Conservation (phyloP, 768 basidiomycete species). For the Cytidiella melzeri region DNA sequence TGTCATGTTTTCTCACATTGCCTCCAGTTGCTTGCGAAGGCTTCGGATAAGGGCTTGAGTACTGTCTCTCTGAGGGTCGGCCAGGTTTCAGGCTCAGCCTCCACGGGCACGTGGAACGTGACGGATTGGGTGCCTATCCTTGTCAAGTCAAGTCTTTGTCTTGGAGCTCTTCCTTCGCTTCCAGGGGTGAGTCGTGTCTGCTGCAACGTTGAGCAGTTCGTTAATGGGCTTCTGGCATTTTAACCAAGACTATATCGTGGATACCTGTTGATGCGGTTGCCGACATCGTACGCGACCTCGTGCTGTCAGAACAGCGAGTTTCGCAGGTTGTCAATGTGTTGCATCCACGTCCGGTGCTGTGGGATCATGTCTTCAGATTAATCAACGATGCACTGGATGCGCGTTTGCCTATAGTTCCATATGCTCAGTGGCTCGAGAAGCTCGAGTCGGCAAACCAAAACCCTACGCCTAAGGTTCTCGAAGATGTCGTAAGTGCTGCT, state of each 20-base stretch:
- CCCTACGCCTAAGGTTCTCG: constrained; percentile 3
- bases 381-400: constrained; percentile 3
- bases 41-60: constrained; percentile 6
- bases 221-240: too few species aligned
- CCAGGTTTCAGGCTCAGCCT: constrained; percentile 19
- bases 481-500: constrained; percentile 7
- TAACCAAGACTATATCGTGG: constrained; percentile 10
- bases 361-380: constrained; percentile 1
- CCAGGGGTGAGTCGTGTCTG: constrained; percentile 5
- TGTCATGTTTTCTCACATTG: neutral
- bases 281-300: constrained; percentile 4
- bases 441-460: constrained; percentile 1
- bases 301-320: neutral
- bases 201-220: too few species aligned
- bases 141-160: constrained; percentile 15
- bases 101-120: constrained; percentile 24
- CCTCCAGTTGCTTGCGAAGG: constrained; percentile 12
- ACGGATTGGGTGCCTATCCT: constrained; percentile 27
- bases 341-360: constrained; percentile 13
- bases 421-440: constrained; percentile 7
- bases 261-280: constrained; percentile 12
- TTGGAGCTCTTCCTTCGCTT: constrained; percentile 7
- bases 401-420: constrained; percentile 9
- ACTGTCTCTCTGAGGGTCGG: constrained; percentile 22
- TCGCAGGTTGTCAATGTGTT: constrained; percentile 14